Evolutionary conservation across 441 rosid genomes (phyloP), one percentile per base, ranked within the genome.

Genomic region (Jatropha podagrica): DNA sequence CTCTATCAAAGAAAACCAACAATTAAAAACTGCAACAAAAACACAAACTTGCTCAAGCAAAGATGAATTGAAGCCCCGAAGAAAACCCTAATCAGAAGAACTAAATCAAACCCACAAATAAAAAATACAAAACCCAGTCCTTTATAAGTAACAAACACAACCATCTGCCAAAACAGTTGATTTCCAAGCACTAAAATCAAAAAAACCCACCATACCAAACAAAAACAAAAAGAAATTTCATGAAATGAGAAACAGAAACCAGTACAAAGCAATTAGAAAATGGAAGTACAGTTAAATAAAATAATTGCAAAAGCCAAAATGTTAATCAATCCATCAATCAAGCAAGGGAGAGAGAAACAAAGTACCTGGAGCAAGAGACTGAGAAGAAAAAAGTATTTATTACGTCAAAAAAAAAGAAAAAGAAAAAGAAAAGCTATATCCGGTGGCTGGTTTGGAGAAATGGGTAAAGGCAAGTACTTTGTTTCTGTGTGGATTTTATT

Each of bases 11-110:
- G 32, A 52, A 69, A 68, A 59, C 13, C 52, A 48, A 6, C 55
- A 72, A 54, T 74, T 2, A 13, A 23, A 32, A 23, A 8, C 20
- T 48, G 9, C 69, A 37, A 52, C 10, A 6, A 38, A 68, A 65
- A 3, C 63, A 17, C 4, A 54, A 51, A 23, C 32, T 32, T 32
- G 32, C 32, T 32, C 32, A 32, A 32, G 32, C 32, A 32, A 32
- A 32, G 32, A 32, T 32, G 32, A 32, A 32, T 32, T 32, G 32
- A 32, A 32, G 32, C 32, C 32, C 32, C 32, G 2, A 37, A 12
- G 32, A 18, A 67, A 85, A 55, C 78, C 83, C 77, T 66, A 68
- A 32, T 41, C 40, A 52, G 44, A 71, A 55, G 51, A 68, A 23
- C 14, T 23, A 37, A 56, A 62, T 37, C 73, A 52, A 73, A 63